Evolutionary conservation across 495 filamentous ascomycete genomes (phyloP).

Genomic region (Chaetomium cochliodes): DNA sequence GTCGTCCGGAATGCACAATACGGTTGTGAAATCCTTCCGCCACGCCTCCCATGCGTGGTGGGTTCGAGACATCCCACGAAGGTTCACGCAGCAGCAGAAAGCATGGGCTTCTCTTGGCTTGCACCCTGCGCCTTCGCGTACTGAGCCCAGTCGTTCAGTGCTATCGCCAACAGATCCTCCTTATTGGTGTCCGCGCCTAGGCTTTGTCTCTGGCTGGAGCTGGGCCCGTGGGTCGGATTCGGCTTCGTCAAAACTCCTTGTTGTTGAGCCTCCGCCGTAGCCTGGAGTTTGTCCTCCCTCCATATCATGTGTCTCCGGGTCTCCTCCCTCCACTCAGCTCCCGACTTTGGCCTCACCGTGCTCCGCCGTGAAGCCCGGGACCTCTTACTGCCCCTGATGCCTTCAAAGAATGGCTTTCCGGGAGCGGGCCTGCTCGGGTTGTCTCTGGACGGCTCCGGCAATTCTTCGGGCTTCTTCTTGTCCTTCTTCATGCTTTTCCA

Average conservation of each 20-base stretch:
- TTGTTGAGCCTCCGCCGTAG: background rate
- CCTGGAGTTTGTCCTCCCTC: background rate
- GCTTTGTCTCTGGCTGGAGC: background rate
- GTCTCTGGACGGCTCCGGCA: background rate
- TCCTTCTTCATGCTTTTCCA: constrained; percentile 60
- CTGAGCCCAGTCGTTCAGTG: constrained; percentile 8
- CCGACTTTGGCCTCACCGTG: background rate
- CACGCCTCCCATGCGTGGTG: background rate
- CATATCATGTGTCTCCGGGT: background rate
- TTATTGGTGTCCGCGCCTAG: background rate
- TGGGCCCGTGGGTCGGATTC: background rate
- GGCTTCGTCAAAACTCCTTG: constrained; percentile 14
- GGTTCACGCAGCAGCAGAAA: background rate
- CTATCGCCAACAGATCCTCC: background rate
- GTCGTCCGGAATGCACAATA: background rate
- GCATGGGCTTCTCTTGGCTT: too few species aligned
- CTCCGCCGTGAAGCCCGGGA: background rate
- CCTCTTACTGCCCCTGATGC: background rate
- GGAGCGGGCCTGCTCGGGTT: background rate
- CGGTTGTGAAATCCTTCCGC: background rate
- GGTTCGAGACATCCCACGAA: background rate
- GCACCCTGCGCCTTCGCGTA: background rate
- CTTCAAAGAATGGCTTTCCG: constrained; percentile 13
- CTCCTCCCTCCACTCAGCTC: background rate
- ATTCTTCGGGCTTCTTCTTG: constrained; percentile 24